These are phyloP conservation scores for Leptographium lundbergii DNA, from an alignment of 2,329 filamentous ascomycete genomes.

Conservation along the genomic window DNA sequence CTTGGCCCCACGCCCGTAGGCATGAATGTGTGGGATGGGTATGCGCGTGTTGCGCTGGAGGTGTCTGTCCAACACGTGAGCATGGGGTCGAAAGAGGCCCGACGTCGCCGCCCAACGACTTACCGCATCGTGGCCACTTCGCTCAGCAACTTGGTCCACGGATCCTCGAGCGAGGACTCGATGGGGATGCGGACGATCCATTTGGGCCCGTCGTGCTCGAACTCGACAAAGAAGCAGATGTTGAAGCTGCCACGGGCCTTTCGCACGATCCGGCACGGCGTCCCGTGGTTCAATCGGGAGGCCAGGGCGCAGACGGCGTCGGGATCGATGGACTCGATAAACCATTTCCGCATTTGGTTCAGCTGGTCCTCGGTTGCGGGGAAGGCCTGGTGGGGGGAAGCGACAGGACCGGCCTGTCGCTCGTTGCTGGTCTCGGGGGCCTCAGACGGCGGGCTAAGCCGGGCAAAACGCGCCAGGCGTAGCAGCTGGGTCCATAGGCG, in stretches of 20 bases:
- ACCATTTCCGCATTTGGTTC: not conserved
- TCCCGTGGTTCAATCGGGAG: not conserved
- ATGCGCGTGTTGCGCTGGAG: not conserved
- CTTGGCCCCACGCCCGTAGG: not conserved
- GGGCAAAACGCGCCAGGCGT: no score
- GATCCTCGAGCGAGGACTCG: not conserved
- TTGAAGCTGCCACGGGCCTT: not conserved
- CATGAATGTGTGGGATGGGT: not conserved
- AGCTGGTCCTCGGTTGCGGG: not conserved
- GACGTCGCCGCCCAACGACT: not conserved
- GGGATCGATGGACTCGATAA: not conserved
- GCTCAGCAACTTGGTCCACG: not conserved
- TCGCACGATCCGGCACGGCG: not conserved
- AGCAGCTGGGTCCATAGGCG: no score
- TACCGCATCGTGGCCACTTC: not conserved
- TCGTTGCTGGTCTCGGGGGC: no score
- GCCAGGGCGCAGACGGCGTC: not conserved
- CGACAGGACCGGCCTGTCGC: no score
- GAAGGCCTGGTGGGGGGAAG: not conserved
- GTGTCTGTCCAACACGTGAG: not conserved
- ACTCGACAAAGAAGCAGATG: not conserved
- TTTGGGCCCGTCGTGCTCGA: not conserved
- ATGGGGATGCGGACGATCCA: not conserved
- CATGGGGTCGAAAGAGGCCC: not conserved
- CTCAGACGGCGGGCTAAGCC: no score